Evolutionary conservation across 2,329 filamentous ascomycete genomes (phyloP), one percentile per base, ranked within the genome.

Genomic region (Westerdykella sp.): DNA sequence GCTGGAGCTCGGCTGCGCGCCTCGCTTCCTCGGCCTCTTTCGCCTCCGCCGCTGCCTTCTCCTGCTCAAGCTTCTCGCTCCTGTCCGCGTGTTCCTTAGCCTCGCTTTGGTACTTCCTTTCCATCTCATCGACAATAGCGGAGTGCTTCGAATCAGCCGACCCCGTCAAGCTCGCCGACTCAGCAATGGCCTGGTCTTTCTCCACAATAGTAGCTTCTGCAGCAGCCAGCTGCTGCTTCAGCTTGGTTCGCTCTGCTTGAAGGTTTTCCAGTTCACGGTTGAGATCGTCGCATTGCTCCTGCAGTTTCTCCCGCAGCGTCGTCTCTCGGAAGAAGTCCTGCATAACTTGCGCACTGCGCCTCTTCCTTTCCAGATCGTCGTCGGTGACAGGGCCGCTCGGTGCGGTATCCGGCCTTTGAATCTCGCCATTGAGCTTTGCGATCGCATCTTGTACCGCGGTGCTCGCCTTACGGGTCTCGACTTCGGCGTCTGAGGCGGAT

Each of bases 261-360:
- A 66, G 50, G 4, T 58, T 60, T 23, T 63, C 59, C 6, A 65
- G 53, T 41, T 66, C 59, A 6, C 51, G 51, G 34, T 34, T 55
- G 39, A 66, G 56, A 41, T 65, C 60, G 40, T 65, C 55, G 49
- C 56, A 56, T 42, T 63, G 53, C 45, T 66, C 60, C 45, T 66
- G 62, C 37, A 67, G 54, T 49, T 60, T 49, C 40, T 67, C 63
- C 40, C 63, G 57, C n/a, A 59, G 37, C 25, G 49, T 65, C 2
- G 63, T 67, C 50, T 67, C 63, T 47, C 63, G 65, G 55, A 67
- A 62, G 48, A 67, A 67, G 47, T 67, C 62, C 21, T 65, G 62
- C 63, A 67, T 66, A 35, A 66, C 59, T 46, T 63, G 56, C 6
- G 56, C 56, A 47, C 59, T 65, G 39, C 56, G 56, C 15, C 60